A percentile compares a stretch with the other conserved stretches of the same genome.
Evolutionary conservation across 148 eudicot genomes (phyloP).

Genomic region (Fagopyrum esculentum): DNA sequence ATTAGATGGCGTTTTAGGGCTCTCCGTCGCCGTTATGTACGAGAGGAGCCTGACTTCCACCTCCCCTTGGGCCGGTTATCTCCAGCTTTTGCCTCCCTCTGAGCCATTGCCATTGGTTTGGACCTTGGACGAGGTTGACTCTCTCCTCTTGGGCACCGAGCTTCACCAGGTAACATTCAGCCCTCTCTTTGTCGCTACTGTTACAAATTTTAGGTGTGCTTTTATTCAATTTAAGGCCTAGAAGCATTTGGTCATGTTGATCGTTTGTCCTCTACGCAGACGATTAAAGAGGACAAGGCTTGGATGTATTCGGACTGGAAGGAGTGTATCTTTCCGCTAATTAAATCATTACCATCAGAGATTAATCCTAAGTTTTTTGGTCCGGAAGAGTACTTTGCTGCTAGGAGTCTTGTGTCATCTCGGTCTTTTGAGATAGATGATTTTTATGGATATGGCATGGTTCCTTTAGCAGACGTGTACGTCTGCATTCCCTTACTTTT

Average conservation of each 20-base stretch:
- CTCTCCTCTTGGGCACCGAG: conserved; percentile 69
- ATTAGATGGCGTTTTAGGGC: conserved; percentile 52
- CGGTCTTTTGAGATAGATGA: conserved; percentile 89
- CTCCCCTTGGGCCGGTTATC: conserved; percentile 72
- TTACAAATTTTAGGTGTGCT: background rate
- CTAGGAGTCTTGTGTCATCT: conserved; percentile 87
- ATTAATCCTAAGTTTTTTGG: conserved; percentile 57
- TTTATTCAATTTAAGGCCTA: background rate
- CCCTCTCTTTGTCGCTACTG: background rate
- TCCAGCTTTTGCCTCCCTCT: conserved; percentile 47
- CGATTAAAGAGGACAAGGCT: conserved; percentile 73
- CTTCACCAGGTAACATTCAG: conserved; percentile 57
- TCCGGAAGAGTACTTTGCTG: conserved; percentile 69
- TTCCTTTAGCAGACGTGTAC: conserved; percentile 97
- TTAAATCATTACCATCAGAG: conserved; percentile 30
- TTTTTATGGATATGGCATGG: conserved; percentile 85
- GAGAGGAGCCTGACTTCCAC: conserved; percentile 56
- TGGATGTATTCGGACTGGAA: conserved; percentile 72
- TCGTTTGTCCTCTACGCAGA: conserved; percentile 41
- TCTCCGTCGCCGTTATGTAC: conserved; percentile 73
- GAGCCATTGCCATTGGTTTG: conserved; percentile 70
- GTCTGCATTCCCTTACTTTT: conserved; percentile 19
- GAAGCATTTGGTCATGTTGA: background rate
- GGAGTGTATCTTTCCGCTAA: conserved; percentile 64
- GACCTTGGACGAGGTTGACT: conserved; percentile 52